These are phyloP conservation scores for Sarcomyxa edulis DNA, from an alignment of 768 basidiomycete genomes.

Conservation along the genomic window DNA sequence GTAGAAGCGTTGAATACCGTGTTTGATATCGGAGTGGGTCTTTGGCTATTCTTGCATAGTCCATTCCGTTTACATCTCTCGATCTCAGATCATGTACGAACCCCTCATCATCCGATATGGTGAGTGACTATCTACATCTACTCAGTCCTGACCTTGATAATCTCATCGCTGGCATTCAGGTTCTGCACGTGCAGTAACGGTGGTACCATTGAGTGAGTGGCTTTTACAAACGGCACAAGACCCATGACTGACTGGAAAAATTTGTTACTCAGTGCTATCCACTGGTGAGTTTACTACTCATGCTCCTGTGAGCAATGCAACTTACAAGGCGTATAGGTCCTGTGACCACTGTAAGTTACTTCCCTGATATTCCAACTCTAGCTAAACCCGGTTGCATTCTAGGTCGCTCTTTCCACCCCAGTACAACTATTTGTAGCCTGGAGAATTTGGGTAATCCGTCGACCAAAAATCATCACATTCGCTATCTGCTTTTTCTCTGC, in stretches of 20 bases:
- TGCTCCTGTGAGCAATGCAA: background rate
- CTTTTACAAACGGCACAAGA: background rate
- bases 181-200: conserved; percentile 1
- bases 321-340: conserved; percentile 1
- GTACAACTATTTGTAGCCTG: conserved; percentile 7
- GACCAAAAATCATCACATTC: conserved; percentile 1
- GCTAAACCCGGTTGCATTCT: too few species aligned
- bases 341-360: conserved; percentile 4
- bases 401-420: conserved; percentile 9
- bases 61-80: too few species aligned
- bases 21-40: conserved; percentile 7
- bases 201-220: conserved; percentile 6
- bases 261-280: conserved; percentile 3
- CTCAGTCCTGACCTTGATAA: background rate
- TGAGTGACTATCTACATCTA: background rate
- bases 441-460: conserved; percentile 6
- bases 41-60: too few species aligned
- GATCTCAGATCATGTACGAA: too few species aligned
- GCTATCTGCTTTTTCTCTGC: conserved; percentile 5
- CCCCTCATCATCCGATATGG: conserved; percentile 9
- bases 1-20: conserved; percentile 11
- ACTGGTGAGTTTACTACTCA: conserved; percentile 2
- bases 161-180: background rate
- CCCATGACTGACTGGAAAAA: background rate
- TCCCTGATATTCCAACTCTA: background rate